Base-by-base conservation (phyloP, 805 yeast species). In the Candida suzukii region DNA sequence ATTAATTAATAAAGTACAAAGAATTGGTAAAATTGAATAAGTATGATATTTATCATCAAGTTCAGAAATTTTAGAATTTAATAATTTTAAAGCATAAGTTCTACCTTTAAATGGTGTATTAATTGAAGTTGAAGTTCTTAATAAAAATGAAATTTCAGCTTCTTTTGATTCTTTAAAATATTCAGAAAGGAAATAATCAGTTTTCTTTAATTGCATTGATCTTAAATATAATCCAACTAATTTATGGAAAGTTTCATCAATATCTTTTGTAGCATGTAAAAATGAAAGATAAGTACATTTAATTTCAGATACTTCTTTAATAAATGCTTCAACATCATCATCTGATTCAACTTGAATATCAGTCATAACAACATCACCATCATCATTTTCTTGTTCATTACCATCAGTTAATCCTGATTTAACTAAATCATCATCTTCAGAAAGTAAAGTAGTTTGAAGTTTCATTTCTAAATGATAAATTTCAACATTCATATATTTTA, bases 361-460 rank as follows among this genome's bases (percentile, higher is more conserved):
- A n/a, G 52, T 48, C 7, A 42, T 48, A 20, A 60, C 44, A 38
- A 60, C 52, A 2, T 64, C 63, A 26, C 56, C 66, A 20, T 58
- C 63, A 26, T 57, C 66, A 20, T 58, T 54, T 4, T 48, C 54
- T 18, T 52, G 50, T 22, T 45, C 37, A 22, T 45, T 64, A 50
- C 41, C 48, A 4, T 27, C 27, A 13, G 38, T 37, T 2, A 17
- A 6, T 5, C 17, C 32, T 4, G 20, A 8, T 13, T 25, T 21
- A 16, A 35, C 39, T 2, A 29, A 19, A 17, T 31, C 35, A 3
- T 31, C 35, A 18, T 49, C 53, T 14, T 54, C 46, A 12, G 49
- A 51, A 22, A 61, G 51, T 39, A 88, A 61, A 0, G 90, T 79
- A 1, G 83, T 71, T 61, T 86, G 84, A 36, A 87, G 63, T 41